These are phyloP conservation scores for Gracilaria vermiculophylla DNA, from an alignment of 23 red algal genomes.

Conservation along the genomic window DNA sequence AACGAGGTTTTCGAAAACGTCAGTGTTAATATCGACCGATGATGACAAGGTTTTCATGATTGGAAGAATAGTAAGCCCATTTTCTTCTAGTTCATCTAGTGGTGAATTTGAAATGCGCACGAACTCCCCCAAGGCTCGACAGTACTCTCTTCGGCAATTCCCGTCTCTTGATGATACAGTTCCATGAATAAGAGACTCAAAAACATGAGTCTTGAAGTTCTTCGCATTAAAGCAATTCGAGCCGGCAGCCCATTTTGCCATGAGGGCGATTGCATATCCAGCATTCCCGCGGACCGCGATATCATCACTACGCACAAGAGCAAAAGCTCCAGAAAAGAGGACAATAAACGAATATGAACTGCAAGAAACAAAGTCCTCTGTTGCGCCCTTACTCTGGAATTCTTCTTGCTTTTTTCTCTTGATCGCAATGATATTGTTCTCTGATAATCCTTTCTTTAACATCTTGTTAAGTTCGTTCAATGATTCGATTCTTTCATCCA, in stretches of 20 bases:
- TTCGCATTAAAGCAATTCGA: not conserved
- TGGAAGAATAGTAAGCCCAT: not conserved
- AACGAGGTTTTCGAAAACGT: conserved; percentile 75
- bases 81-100: not conserved
- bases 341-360: conserved; percentile 22
- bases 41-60: conserved; percentile 21
- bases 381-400: not conserved
- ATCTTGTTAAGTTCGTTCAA: conserved; percentile 29
- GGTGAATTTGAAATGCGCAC: not conserved
- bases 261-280: conserved; percentile 34
- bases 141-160: conserved; percentile 11
- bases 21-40: conserved; percentile 24
- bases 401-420: not conserved
- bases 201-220: not conserved
- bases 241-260: conserved; percentile 33
- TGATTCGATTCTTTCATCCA: conserved; percentile 31
- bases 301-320: conserved; percentile 40
- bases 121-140: conserved; percentile 25
- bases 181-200: not conserved
- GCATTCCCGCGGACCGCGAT: conserved; percentile 51
- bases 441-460: not conserved
- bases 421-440: not conserved
- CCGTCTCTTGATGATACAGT: not conserved
- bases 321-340: conserved; percentile 29
- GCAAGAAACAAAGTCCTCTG: not conserved